These are phyloP conservation scores for Zalaria obscura DNA, from an alignment of 2,329 filamentous ascomycete genomes.

Conservation along the genomic window DNA sequence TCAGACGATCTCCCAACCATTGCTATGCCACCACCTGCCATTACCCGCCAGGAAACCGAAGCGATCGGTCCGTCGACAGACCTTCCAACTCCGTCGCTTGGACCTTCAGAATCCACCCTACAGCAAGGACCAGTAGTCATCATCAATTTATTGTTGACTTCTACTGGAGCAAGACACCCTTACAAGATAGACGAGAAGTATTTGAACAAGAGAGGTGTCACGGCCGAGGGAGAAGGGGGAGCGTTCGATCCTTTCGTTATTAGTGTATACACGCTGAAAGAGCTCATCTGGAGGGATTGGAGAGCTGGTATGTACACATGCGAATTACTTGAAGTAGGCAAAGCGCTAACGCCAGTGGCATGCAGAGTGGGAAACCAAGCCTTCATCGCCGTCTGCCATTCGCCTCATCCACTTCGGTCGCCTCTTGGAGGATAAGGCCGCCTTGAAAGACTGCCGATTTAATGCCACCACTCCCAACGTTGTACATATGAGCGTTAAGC, in stretches of 20 bases:
- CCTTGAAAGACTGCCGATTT: slow-evolving; percentile 69
- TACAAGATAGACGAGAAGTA: slow-evolving; percentile 86
- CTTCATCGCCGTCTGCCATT: slow-evolving; percentile 77
- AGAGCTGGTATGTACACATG: slow-evolving; percentile 42
- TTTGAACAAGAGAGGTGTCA: slow-evolving; percentile 64
- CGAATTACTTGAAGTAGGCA: too few relatives aligned
- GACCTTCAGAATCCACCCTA: slow-evolving; percentile 20
- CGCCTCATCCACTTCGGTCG: slow-evolving; percentile 85
- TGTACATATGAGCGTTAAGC: slow-evolving; percentile 88
- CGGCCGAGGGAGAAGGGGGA: slow-evolving; percentile 52
- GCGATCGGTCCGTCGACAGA: slow-evolving; percentile 34
- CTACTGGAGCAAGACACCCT: slow-evolving; percentile 69
- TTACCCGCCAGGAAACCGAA: slow-evolving; percentile 26
- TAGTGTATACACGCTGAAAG: slow-evolving; percentile 86
- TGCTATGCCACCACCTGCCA: slow-evolving; percentile 7
- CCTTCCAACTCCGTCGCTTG: slow-evolving; percentile 20
- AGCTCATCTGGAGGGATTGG: slow-evolving; percentile 89
- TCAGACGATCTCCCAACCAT: slow-evolving; percentile 3
- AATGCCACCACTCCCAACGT: slow-evolving; percentile 63
- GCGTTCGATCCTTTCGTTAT: slow-evolving; percentile 69
- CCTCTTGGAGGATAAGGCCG: slow-evolving; percentile 75
- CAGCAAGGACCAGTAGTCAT: slow-evolving; percentile 36
- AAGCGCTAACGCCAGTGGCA: too few relatives aligned
- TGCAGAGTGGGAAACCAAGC: slow-evolving; percentile 71
- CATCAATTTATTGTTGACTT: slow-evolving; percentile 66